These are phyloP conservation scores for Fusarium sp. DNA, from an alignment of 2,329 filamentous ascomycete species.

Conservation along the genomic window DNA sequence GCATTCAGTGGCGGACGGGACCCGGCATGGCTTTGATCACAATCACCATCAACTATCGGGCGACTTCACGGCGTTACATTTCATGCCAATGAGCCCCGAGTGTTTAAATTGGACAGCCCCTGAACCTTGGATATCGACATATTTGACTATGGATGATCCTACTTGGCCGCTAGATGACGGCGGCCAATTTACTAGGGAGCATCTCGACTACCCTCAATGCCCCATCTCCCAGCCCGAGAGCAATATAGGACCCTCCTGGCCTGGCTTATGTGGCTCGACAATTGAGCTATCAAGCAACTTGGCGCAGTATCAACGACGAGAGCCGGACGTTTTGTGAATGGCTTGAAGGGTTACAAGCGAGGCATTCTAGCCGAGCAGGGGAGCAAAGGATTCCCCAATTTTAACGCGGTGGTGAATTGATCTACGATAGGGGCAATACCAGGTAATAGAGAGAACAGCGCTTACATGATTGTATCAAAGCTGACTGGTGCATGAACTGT, in stretches of 20 bases:
- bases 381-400: not conserved
- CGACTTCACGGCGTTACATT: too few relatives aligned
- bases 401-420: not conserved
- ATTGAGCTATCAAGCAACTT: not conserved
- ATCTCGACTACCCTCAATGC: not conserved
- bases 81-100: too few relatives aligned
- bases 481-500: not conserved
- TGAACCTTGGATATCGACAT: too few relatives aligned
- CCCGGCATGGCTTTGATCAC: not conserved
- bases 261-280: not conserved
- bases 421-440: not conserved
- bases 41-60: not conserved
- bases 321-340: too few relatives aligned
- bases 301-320: not conserved
- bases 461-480: not conserved
- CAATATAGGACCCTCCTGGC: not conserved
- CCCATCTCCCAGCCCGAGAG: not conserved
- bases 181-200: not conserved
- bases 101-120: too few relatives aligned
- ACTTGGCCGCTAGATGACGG: not conserved
- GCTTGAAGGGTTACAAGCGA: not conserved
- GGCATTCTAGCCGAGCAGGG: not conserved
- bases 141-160: not conserved
- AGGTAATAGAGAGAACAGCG: not conserved
- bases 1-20: not conserved